Evolutionary conservation across 2,329 filamentous ascomycete genomes (phyloP).

Genomic region (Colletotrichum navitas): DNA sequence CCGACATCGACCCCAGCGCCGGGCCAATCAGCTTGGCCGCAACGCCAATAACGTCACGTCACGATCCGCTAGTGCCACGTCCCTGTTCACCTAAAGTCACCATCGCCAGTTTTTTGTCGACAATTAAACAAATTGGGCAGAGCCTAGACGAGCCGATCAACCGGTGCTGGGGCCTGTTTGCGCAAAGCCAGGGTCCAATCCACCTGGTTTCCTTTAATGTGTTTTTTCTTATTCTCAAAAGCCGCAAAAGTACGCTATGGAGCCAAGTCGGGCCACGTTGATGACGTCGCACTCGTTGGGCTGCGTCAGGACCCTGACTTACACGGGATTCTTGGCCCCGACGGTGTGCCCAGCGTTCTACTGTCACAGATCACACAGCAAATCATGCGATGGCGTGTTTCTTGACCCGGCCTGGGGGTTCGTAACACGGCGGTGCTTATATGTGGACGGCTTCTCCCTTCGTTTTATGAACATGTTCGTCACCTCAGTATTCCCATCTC

Average conservation of each 20-base stretch:
- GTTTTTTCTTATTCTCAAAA: not conserved
- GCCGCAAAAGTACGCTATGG: conserved; percentile 7
- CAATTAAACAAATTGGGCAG: conserved; percentile 12
- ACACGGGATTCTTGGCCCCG: conserved; percentile 33
- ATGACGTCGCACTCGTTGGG: conserved; percentile 38
- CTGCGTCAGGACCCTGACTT: conserved; percentile 36
- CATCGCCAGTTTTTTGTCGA: conserved; percentile 22
- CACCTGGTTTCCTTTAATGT: conserved; percentile 1
- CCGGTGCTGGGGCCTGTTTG: conserved; percentile 26
- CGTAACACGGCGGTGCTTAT: conserved; percentile 35
- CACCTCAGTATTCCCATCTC: conserved; percentile 6
- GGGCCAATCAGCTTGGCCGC: conserved; percentile 35
- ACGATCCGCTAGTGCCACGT: conserved; percentile 27
- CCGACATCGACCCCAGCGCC: conserved; percentile 24
- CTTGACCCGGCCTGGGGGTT: conserved; percentile 13
- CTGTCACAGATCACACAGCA: conserved; percentile 34
- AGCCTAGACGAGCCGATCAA: conserved; percentile 27
- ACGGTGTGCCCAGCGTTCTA: conserved; percentile 24
- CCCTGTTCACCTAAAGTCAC: conserved; percentile 17
- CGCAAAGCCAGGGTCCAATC: conserved; percentile 33
- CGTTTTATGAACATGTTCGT: conserved; percentile 17
- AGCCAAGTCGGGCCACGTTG: conserved; percentile 23
- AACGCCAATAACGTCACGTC: conserved; percentile 29
- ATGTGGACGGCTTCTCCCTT: conserved; percentile 36
- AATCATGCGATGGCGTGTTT: conserved; percentile 36